Evolutionary conservation across 345 rosid species (phyloP).

Genomic region (Excoecaria agallocha): DNA sequence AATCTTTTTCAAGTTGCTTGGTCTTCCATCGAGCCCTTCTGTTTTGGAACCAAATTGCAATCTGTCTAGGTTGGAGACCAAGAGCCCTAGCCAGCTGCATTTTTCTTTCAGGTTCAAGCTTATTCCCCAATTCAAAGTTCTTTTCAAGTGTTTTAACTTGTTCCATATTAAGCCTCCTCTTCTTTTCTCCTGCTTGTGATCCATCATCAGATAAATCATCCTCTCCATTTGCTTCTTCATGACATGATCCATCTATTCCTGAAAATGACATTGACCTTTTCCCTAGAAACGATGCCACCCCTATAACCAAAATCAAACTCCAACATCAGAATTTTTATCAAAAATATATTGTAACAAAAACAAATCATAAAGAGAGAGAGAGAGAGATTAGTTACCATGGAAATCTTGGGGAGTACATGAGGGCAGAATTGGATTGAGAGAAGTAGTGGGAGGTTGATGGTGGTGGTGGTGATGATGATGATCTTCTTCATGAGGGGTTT

Average conservation of each 20-base stretch:
- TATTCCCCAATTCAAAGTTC: conserved; percentile 90
- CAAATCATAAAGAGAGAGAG: not conserved
- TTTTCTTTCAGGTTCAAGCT: conserved; percentile 98
- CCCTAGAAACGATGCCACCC: conserved; percentile 80
- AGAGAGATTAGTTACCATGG: conserved; percentile 47
- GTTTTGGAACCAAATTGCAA: conserved; percentile 98
- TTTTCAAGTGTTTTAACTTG: conserved; percentile 94
- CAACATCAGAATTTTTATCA: not conserved
- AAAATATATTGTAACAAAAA: not conserved
- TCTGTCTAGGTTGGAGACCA: conserved; percentile 92
- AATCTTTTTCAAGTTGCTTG: conserved; percentile 93
- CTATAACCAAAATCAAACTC: conserved; percentile 30
- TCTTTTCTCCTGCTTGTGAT: conserved; percentile 92
- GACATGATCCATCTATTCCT: conserved; percentile 46
- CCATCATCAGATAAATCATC: conserved; percentile 93
- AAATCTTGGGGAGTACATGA: conserved; percentile 70
- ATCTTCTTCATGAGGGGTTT: conserved; percentile 62
- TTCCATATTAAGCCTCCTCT: conserved; percentile 87
- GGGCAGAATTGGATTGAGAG: conserved; percentile 68
- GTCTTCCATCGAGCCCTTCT: conserved; percentile 97
- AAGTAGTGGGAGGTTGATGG: conserved; percentile 47
- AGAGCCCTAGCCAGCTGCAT: conserved; percentile 94
- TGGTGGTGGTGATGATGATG: conserved; percentile 52
- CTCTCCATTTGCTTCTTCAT: conserved; percentile 48
- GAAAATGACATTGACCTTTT: conserved; percentile 75